phyloP scores from a whole-genome alignment of 164 flowering plant species.

The Stephania yunnanensis region DNA sequence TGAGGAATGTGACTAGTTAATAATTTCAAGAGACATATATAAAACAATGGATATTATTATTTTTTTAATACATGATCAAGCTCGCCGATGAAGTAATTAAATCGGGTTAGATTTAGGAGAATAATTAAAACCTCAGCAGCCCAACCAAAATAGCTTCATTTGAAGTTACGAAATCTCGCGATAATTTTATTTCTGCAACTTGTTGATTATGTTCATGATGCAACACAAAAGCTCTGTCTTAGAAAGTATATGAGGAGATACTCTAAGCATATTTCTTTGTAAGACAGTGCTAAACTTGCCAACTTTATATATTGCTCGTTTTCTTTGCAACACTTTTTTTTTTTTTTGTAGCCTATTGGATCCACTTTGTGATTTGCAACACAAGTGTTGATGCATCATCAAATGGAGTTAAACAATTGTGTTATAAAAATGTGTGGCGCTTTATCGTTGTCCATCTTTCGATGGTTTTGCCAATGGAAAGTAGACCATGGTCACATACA shows the following conservation, averaged over 20 bases:
- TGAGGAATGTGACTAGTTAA: not conserved
- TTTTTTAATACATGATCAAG: not conserved
- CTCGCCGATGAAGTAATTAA: not conserved
- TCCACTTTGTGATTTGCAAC: too few relatives aligned
- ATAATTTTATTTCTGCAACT: slow-evolving; percentile 7
- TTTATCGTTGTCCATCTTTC: not conserved
- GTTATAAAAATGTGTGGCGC: too few relatives aligned
- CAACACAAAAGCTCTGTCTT: slow-evolving; percentile 4
- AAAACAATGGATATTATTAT: not conserved
- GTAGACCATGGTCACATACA: too few relatives aligned
- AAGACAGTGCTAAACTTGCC: too few relatives aligned
- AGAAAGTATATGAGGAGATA: not conserved
- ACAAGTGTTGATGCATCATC: too few relatives aligned
- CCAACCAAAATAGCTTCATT: not conserved
- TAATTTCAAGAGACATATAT: not conserved
- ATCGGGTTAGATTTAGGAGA: not conserved
- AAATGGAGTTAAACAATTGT: too few relatives aligned
- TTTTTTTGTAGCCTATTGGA: too few relatives aligned
- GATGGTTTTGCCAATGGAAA: not conserved
- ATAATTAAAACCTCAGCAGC: not conserved
- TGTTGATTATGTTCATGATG: slow-evolving; percentile 1
- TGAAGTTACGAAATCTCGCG: not conserved
- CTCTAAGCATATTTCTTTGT: not conserved
- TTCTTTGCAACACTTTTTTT: too few relatives aligned
- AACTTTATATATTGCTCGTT: too few relatives aligned